phyloP scores from a whole-genome alignment of 2,329 filamentous ascomycete genomes.

The Penicillium palitans region DNA sequence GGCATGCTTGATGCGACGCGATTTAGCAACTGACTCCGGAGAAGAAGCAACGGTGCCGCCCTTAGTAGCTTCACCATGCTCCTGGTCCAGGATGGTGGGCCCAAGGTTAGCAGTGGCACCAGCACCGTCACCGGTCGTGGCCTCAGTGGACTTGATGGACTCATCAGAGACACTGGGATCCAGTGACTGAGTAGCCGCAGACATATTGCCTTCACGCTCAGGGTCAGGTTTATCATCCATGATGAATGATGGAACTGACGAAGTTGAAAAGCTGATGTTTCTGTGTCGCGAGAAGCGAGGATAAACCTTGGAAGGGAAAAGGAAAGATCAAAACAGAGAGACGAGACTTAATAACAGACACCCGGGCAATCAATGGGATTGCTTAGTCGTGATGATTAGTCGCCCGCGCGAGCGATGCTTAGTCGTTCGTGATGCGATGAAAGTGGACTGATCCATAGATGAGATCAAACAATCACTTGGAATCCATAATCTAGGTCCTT shows the following conservation, averaged over 20 bases:
- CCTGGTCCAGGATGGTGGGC: neutral
- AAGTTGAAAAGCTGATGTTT: neutral
- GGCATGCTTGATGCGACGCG: neutral
- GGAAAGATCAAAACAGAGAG: neutral
- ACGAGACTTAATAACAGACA: neutral
- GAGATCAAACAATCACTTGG: too few relatives aligned
- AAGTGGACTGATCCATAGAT: too few relatives aligned
- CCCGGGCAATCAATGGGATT: neutral
- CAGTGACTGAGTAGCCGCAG: neutral
- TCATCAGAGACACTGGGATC: neutral
- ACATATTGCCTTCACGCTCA: neutral
- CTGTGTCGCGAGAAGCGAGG: neutral
- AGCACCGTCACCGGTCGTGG: neutral
- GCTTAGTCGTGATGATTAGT: neutral
- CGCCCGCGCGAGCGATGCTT: too few relatives aligned
- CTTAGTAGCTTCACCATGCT: neutral
- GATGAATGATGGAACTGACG: neutral
- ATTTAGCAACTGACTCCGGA: neutral
- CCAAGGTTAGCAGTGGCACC: neutral
- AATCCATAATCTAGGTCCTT: too few relatives aligned
- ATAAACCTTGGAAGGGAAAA: neutral
- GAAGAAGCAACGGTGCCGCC: neutral
- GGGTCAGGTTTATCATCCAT: neutral
- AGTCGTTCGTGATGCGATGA: too few relatives aligned
- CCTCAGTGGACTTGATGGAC: neutral